Percentiles rank a stretch among this genome's conserved stretches.
Conservation (phyloP, 345 rosid species). For the Syzygium grande region DNA sequence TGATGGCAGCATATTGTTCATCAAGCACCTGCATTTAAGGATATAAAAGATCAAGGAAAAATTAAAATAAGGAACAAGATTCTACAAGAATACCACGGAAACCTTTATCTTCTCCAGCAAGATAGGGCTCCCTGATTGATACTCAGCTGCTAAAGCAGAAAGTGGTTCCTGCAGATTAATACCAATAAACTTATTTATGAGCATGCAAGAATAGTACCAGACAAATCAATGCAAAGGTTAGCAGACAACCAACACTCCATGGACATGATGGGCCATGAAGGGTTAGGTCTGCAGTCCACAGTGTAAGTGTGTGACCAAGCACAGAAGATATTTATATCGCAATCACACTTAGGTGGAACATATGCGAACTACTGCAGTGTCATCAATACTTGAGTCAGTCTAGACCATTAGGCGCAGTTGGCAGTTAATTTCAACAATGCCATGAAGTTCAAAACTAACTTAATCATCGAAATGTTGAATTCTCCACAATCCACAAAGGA, state of each 20-base stretch:
- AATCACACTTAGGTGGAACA: not conserved
- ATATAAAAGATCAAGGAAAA: not conserved
- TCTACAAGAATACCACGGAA: not conserved
- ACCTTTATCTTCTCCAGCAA: slow-evolving; percentile 95
- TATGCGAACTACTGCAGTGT: not conserved
- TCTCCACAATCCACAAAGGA: not conserved
- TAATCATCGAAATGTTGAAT: not conserved
- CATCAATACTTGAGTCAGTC: not conserved
- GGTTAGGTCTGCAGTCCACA: not conserved
- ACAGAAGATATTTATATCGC: not conserved
- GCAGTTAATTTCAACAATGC: not conserved
- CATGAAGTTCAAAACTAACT: not conserved
- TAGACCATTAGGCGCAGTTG: not conserved
- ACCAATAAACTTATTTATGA: not conserved
- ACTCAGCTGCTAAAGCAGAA: slow-evolving; percentile 75
- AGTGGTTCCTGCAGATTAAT: slow-evolving; percentile 62
- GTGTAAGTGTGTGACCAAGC: not conserved
- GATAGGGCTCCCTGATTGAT: slow-evolving; percentile 81
- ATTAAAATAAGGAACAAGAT: not conserved
- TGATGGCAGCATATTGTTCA: slow-evolving; percentile 60
- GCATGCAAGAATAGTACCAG: not conserved
- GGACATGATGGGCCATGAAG: not conserved
- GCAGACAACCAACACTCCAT: not conserved
- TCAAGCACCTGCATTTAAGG: slow-evolving; percentile 43
- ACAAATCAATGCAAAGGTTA: not conserved